Evolutionary conservation across 106 monocot genomes (phyloP), one percentile per base, ranked within the genome.

Genomic region (Allium fistulosum): DNA sequence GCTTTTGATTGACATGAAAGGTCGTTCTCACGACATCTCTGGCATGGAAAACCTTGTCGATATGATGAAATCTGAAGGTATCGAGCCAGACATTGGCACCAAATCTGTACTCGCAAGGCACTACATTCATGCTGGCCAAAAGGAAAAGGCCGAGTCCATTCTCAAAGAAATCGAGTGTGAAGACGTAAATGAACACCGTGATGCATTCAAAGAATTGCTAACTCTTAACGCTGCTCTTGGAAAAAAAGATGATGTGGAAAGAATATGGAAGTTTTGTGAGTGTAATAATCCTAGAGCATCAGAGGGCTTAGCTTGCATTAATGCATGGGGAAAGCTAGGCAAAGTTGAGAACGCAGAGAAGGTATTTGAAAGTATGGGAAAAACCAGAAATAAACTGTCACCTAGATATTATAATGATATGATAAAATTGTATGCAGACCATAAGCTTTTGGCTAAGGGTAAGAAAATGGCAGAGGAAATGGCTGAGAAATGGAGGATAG

Each of bases 1-100:
- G 60, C 78, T 94, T 11, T 79, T 94, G 64, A 82, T 94, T 58
- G 90, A 94, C 57, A 72, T 58, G 16, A 94, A 94, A 75, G 94
- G 94, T 8, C 65, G 68, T 15, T 13, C 56, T 7, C 72, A 81
- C 47, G 90, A 94, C 53, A 85, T 94, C 66, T 53, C 71, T 18
- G 84, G 81, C 14, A 90, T 94, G 87, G 94, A 94, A 58, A 72
- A 82, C 47, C 74, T 90, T 27, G 3, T 90, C 11, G 80, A 90
- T 57, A 72, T 73, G 4, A 94, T 94, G 94, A 85, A 84, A 80
- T 67, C 65, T 16, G 84, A 90, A 15, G 94, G 84, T n/a, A 49
- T 87, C 7, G 87, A 87, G 51, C 84, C 82, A 12, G 90, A 90
- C 72, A 6, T 84, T n/a, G 6, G 51, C 12, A 68, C 78, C 37